Conservation (phyloP, 768 basidiomycete genomes). For the Cystobasidiopsis lactophilus region DNA sequence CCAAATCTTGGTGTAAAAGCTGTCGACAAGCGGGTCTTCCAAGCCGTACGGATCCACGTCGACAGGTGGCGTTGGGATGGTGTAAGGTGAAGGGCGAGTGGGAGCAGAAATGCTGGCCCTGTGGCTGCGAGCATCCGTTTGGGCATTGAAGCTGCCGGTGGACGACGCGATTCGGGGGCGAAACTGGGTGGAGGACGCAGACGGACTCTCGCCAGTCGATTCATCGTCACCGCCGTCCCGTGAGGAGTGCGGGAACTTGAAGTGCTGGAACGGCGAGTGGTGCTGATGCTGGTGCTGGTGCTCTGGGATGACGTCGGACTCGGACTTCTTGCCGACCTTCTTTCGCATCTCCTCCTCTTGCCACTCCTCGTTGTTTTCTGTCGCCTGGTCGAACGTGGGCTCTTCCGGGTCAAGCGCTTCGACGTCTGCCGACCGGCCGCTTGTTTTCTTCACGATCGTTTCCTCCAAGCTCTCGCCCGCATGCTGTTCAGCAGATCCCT, state of each 20-base stretch:
- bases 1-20: slow-evolving; percentile 83
- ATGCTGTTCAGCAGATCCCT: too few relatives aligned
- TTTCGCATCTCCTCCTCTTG: not conserved
- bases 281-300: not conserved
- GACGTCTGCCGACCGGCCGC: not conserved
- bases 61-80: slow-evolving; percentile 43
- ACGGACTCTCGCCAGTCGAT: not conserved
- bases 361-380: not conserved
- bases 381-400: not conserved
- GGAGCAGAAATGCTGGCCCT: not conserved
- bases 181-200: too few relatives aligned
- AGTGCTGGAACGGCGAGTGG: too few relatives aligned
- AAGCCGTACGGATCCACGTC: slow-evolving; percentile 53
- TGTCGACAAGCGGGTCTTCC: slow-evolving; percentile 66
- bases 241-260: too few relatives aligned
- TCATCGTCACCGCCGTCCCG: too few relatives aligned
- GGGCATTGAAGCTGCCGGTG: slow-evolving; percentile 1
- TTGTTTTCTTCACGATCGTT: slow-evolving; percentile 10
- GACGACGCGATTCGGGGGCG: too few relatives aligned
- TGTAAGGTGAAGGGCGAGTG: slow-evolving; percentile 7
- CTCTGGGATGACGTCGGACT: not conserved
- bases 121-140: not conserved
- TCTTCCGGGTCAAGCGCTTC: not conserved
- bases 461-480: slow-evolving; percentile 4
- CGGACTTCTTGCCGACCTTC: not conserved